Base-by-base conservation (phyloP, 768 basidiomycete genomes). In the Pleurotus citrinopileatus region DNA sequence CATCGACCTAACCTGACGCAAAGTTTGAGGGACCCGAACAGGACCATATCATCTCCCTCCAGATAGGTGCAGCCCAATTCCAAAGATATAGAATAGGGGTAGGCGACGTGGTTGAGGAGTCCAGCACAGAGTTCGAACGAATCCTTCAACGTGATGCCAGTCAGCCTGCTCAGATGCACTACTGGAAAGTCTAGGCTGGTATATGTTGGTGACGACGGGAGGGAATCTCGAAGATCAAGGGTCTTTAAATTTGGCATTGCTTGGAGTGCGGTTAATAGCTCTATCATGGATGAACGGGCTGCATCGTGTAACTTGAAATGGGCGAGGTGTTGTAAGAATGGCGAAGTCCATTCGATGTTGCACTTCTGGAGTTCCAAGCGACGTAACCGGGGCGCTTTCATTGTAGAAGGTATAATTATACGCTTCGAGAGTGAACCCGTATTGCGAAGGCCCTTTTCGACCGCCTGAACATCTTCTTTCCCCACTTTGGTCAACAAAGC, bases 401-500 rank as follows among this genome's bases (percentile, higher is more conserved):
- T 60, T 7, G 44, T 40, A 2, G 59, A 57, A 0, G 67, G 64
- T 10, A 74, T 54, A 10, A 57, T 62, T 37, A 57, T 63, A 52
- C 50, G 60, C 53, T 29, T 57, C 45, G 27, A 60, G 54, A 25
- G 63, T 52, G 55, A 59, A 56, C 28, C 57, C 55, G 61, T 45
- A 40, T 23, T 29, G 59, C n/a, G 53, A 58, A 17, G 59, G 70
- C 70, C 62, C 63, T 70, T 58, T 76, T 78, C 2, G 79, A 81
- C 19, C 78, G 69, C 32, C 59, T 62, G 23, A 81, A 55, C 67
- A 80, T 73, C 59, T 75, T 74, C 51, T 71, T 65, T 15, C 68
- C 70, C 72, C 73, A 75, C 26, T 56, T 58, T 7, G 64, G 67
- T 22, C 65, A 66, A 8, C 57, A 60, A 34, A 75, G 70, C 2